Base-by-base conservation (phyloP, 805 yeast genomes). In the Schwanniomyces pseudopolymorphus region DNA sequence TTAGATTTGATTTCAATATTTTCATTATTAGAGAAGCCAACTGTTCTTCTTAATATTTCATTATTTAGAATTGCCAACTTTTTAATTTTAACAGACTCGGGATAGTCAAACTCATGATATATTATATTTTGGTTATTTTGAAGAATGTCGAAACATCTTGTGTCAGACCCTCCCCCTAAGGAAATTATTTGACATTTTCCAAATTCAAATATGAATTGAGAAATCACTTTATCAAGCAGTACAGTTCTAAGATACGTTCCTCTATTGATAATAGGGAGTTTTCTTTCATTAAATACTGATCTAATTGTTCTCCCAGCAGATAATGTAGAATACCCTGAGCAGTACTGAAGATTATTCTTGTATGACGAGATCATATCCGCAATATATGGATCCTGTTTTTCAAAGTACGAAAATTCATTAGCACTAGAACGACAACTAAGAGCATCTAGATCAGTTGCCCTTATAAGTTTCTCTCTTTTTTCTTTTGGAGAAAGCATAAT, bases 81-180 rank as follows among this genome's bases (percentile, higher is more conserved):
- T 60, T 87, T 87, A 33, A 79, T 63, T 47, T 63, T 65, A 5
- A 75, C 73, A 13, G 84, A 75, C 35, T 67, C 78, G 8, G 77
- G 76, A 57, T 86, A 85, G 61, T 87, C 95, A 19, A 84, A 58
- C 58, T 87, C 95, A 49, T 77, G 71, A 54, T 82, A 81, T 1
- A 54, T 56, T 27, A 84, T 51, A 4, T 55, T 48, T 9, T 52
- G 31, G 40, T 66, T 43, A 4, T 61, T 39, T 5, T 66, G 57
- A 35, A 86, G 60, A 13, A 81, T 49, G 8, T 70, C 61, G 58
- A 87, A 85, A 13, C 78, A 75, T 44, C 92, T 60, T 0, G 94
- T 85, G 56, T 87, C 95, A 13, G 88, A 84, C 4, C 95, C 95
- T 2, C 91, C 84, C 0, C 95, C 95, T n/a, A 87, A 59, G 0